Conservation (phyloP, 257 asterid species). For the Nicotiana otophora region DNA sequence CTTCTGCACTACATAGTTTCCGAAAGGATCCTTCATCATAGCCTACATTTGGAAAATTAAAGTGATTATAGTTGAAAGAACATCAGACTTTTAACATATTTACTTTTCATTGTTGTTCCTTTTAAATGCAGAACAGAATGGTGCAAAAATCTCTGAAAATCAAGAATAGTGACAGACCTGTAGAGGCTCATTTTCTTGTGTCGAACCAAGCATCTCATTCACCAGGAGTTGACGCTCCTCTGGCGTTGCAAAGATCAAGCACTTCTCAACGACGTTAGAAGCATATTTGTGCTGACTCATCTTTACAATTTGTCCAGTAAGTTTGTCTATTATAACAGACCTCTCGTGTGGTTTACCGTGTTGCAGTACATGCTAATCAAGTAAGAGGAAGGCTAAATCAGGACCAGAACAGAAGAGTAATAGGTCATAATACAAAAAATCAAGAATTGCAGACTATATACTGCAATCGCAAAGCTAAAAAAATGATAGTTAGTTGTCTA, state of each 20-base stretch:
- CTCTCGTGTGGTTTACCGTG: slow-evolving; percentile 73
- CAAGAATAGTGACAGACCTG: slow-evolving; percentile 46
- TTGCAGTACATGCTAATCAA: slow-evolving; percentile 68
- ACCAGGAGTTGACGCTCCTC: slow-evolving; percentile 67
- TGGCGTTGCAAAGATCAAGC: slow-evolving; percentile 66
- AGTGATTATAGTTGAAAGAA: no score
- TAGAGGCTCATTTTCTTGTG: slow-evolving; percentile 76
- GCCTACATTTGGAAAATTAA: slow-evolving; percentile 34
- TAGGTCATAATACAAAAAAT: background rate
- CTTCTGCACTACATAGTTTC: slow-evolving; percentile 84
- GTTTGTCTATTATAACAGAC: slow-evolving; percentile 56
- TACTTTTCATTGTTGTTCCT: background rate
- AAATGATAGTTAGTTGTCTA: background rate
- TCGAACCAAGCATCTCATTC: slow-evolving; percentile 82
- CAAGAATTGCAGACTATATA: background rate
- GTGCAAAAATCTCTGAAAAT: background rate
- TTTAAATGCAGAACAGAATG: background rate
- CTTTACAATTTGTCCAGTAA: slow-evolving; percentile 80
- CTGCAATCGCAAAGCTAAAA: background rate
- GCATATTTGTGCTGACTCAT: slow-evolving; percentile 95
- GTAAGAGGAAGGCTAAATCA: slow-evolving; percentile 2
- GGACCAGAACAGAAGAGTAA: background rate
- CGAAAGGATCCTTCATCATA: slow-evolving; percentile 94
- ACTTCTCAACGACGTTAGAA: slow-evolving; percentile 87
- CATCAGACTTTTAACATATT: no score